phyloP scores from a whole-genome alignment of 208 protist species.

The Angomonas ambiguus region DNA sequence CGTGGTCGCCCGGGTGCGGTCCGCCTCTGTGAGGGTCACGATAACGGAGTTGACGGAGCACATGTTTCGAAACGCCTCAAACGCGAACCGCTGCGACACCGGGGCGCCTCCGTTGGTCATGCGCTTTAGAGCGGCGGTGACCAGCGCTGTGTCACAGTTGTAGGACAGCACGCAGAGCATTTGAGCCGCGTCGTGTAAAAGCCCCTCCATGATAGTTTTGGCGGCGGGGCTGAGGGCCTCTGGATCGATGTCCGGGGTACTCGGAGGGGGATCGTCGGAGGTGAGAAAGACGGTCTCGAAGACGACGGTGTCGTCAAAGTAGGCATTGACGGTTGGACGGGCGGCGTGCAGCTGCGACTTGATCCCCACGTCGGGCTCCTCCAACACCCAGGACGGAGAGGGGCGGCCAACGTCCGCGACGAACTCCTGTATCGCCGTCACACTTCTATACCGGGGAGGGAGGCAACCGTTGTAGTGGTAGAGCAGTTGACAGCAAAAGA shows the following conservation, averaged over 20 bases:
- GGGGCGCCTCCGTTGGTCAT: slow-evolving; percentile 39
- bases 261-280: slow-evolving; percentile 41
- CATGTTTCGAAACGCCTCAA: slow-evolving; percentile 79
- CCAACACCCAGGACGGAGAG: slow-evolving; percentile 39
- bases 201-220: slow-evolving; percentile 37
- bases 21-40: slow-evolving; percentile 60
- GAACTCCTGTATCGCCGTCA: slow-evolving; percentile 41
- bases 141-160: slow-evolving; percentile 63
- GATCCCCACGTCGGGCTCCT: slow-evolving; percentile 72
- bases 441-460: slow-evolving; percentile 14
- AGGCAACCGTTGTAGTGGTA: slow-evolving; percentile 53
- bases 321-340: slow-evolving; percentile 71
- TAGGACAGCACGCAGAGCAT: slow-evolving; percentile 69
- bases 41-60: slow-evolving; percentile 64
- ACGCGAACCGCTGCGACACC: slow-evolving; percentile 65
- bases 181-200: slow-evolving; percentile 77
- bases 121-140: slow-evolving; percentile 43
- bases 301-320: slow-evolving; percentile 65
- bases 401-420: slow-evolving; percentile 35
- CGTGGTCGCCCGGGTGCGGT: slow-evolving; percentile 62
- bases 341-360: slow-evolving; percentile 70
- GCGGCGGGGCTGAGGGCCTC: slow-evolving; percentile 20
- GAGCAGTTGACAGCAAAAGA: slow-evolving; percentile 72
- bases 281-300: slow-evolving; percentile 54
- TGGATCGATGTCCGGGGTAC: slow-evolving; percentile 22